Evolutionary conservation across 106 monocot species (phyloP), one percentile per base, ranked within the genome.

Genomic region (Dioscorea dumetorum): DNA sequence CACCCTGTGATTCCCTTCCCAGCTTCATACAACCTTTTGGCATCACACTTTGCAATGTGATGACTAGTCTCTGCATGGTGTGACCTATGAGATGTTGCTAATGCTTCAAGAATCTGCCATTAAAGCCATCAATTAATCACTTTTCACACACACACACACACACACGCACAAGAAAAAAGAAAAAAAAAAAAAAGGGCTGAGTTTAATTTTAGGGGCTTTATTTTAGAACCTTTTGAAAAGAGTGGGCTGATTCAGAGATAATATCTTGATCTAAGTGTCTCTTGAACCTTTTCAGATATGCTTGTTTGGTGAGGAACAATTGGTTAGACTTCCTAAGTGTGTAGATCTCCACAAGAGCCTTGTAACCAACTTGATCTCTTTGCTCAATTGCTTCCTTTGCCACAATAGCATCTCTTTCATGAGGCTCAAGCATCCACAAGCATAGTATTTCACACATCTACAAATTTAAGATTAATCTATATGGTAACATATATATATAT

Each of bases 21-120:
- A 5, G 81, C 78, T 63, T 75, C 81, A 65, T 81, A 64, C 64
- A 85, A 35, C 60, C 78, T 74, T 61, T 78, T 75, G 0, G 85
- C 81, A 24, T 85, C 85, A 49, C 85, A 81, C 24, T 81, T 74
- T 6, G 78, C 81, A 17, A 81, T 78, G 34, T 81, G 71, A 16
- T 57, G 61, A 58, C 75, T 81, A 16, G 49, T 33, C 1, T 85
- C 81, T 8, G 81, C 60, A 13, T 73, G 67, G 69, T 85, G 81
- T 18, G 85, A 76, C 22, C 75, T 68, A 9, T 85, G 85, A 12
- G 81, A 78, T n/a, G 85, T 72, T 34, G 81, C 71, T 2, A 85
- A 72, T 12, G 85, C 85, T 8, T 49, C 68, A 10, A 85, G 62
- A 6, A 85, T 71, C 82, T 82, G 58, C 31, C 0, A 34, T 61